A percentile compares a stretch with the other conserved stretches of the same genome.
These are phyloP conservation scores for Lachnellula hyalina DNA, from an alignment of 2,329 filamentous ascomycete genomes.

Conservation along the genomic window DNA sequence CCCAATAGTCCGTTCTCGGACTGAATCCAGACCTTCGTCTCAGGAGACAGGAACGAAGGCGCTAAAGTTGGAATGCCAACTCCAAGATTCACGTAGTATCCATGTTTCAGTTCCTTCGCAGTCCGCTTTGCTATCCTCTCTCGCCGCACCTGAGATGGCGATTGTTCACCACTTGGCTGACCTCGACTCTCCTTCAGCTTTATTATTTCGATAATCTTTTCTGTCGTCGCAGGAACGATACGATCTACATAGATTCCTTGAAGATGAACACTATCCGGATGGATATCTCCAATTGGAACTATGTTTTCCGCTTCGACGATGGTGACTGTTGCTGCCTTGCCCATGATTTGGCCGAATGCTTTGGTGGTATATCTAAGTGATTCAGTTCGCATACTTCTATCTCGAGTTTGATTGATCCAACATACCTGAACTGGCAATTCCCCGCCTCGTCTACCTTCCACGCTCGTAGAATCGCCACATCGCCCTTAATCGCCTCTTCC, in stretches of 20 bases:
- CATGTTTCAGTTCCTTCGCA: conserved; percentile 74
- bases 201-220: conserved; percentile 67
- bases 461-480: conserved; percentile 72
- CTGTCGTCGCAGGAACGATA: conserved; percentile 66
- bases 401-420: not conserved
- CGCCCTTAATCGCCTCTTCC: conserved; percentile 70
- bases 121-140: conserved; percentile 72
- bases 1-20: conserved; percentile 83
- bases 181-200: conserved; percentile 47
- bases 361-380: conserved; percentile 60
- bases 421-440: conserved; percentile 71
- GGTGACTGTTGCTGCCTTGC: conserved; percentile 70
- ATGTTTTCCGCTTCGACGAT: conserved; percentile 86
- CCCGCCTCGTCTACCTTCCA: conserved; percentile 72
- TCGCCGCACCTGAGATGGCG: conserved; percentile 48
- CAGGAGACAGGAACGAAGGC: conserved; percentile 65
- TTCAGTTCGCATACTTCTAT: not conserved
- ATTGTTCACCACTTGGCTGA: conserved; percentile 27
- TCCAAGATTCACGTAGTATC: conserved; percentile 72
- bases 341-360: conserved; percentile 71
- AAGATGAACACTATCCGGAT: conserved; percentile 69
- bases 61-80: conserved; percentile 86
- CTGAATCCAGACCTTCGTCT: conserved; percentile 73
- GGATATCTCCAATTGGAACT: conserved; percentile 66
- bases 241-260: conserved; percentile 80